phyloP scores from a whole-genome alignment of 2,329 filamentous ascomycete species.

The Mariannaea sp. region DNA sequence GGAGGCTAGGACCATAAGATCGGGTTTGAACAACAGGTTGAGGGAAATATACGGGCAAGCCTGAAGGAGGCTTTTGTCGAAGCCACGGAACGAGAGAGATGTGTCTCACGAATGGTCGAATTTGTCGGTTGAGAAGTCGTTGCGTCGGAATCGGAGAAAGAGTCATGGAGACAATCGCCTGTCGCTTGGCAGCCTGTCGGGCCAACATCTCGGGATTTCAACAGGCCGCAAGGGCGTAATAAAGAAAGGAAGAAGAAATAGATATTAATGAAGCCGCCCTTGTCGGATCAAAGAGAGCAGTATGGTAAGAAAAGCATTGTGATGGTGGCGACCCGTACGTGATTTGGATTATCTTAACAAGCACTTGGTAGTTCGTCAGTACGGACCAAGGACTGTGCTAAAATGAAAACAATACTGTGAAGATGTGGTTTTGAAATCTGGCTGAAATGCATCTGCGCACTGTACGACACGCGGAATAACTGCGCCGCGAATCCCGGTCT shows the following conservation, averaged over 20 bases:
- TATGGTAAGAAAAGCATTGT: constrained; percentile 29
- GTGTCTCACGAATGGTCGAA: constrained; percentile 31
- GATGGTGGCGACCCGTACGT: constrained; percentile 22
- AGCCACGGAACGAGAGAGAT: constrained; percentile 45
- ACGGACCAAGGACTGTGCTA: not conserved
- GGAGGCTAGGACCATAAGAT: constrained; percentile 28
- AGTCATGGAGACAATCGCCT: constrained; percentile 28
- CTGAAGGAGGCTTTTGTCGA: constrained; percentile 23
- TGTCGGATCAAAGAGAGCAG: constrained; percentile 5
- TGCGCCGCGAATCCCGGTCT: constrained; percentile 28
- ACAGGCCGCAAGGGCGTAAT: not conserved
- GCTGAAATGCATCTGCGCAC: constrained; percentile 5
- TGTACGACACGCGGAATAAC: constrained; percentile 42
- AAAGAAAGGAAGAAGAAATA: not conserved
- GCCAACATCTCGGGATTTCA: constrained; percentile 31
- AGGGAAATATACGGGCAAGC: constrained; percentile 44
- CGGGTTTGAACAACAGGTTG: constrained; percentile 14
- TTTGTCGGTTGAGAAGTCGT: constrained; percentile 29
- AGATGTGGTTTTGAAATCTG: not conserved
- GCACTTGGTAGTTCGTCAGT: constrained; percentile 10
- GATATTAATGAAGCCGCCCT: constrained; percentile 8
- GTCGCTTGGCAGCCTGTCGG: constrained; percentile 33
- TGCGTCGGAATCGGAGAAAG: constrained; percentile 29
- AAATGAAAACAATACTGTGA: not conserved
- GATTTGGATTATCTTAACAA: constrained; percentile 5